Conservation (phyloP, 768 basidiomycete species). For the Dioszegia crocea region DNA sequence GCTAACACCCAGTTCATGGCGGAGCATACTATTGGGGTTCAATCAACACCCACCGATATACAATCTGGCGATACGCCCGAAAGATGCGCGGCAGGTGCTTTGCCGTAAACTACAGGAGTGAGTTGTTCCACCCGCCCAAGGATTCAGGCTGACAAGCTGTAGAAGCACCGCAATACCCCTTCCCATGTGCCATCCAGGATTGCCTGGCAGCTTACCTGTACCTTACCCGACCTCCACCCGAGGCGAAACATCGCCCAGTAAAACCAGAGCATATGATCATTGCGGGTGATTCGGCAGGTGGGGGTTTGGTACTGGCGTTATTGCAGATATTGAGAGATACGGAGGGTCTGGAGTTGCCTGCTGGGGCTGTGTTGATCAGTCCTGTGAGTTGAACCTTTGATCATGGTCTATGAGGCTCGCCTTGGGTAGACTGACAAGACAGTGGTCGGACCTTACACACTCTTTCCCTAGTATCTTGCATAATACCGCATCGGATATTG, state of each 20-base stretch:
- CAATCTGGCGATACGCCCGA: conserved; percentile 75
- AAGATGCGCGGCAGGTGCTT: conserved; percentile 91
- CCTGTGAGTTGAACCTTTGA: conserved; percentile 69
- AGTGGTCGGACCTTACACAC: conserved; percentile 72
- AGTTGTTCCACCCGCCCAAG: neutral
- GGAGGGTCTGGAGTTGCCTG: conserved; percentile 67
- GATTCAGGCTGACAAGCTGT: neutral
- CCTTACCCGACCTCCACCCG: conserved; percentile 79
- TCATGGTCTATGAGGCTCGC: too few species aligned
- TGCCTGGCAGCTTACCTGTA: conserved; percentile 83
- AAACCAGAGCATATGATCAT: conserved; percentile 76
- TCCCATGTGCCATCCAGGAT: conserved; percentile 83
- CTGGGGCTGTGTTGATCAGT: conserved; percentile 82
- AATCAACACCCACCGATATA: conserved; percentile 51
- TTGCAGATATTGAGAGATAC: conserved; percentile 79
- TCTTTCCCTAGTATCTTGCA: conserved; percentile 82
- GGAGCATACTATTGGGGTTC: conserved; percentile 51
- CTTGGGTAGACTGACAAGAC: conserved; percentile 9
- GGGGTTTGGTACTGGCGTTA: conserved; percentile 75
- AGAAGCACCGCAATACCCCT: conserved; percentile 87
- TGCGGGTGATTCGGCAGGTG: conserved; percentile 90
- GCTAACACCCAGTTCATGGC: conserved; percentile 46
- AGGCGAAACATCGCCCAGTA: conserved; percentile 70
- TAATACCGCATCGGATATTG: conserved; percentile 79
- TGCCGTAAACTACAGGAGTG: conserved; percentile 58